Conservation (phyloP, 2,329 filamentous ascomycete species). For the Bertia moriformis region DNA sequence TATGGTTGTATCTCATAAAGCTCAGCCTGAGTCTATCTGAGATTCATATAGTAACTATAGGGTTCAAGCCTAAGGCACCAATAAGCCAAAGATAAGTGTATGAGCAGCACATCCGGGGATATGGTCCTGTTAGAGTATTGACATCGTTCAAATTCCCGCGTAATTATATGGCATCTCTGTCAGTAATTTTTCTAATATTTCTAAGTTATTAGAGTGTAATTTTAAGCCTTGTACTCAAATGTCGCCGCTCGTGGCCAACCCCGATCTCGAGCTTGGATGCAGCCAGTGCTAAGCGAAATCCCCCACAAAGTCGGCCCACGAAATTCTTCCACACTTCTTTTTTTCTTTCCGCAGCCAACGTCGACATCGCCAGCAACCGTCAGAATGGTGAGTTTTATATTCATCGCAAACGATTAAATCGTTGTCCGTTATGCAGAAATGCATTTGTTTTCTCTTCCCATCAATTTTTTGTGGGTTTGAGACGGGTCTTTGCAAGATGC, state of each 20-base stretch:
- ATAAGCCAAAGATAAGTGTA: not conserved
- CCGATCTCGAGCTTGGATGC: not conserved
- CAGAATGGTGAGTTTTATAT: constrained; percentile 1
- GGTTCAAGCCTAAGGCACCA: no score
- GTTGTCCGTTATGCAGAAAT: no score
- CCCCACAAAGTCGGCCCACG: not conserved
- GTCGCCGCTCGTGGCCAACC: constrained; percentile 1
- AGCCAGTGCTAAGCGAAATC: constrained; percentile 1
- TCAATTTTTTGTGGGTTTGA: constrained; percentile 4
- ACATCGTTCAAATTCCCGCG: no score
- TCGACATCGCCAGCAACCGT: constrained; percentile 1
- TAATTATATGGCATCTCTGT: no score
- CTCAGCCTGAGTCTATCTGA: no score
- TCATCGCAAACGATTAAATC: not conserved
- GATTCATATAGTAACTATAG: no score
- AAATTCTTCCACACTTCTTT: not conserved
- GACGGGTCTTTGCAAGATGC: constrained; percentile 91
- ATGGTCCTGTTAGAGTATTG: no score
- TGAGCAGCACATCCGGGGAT: no score
- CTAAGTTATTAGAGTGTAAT: not conserved
- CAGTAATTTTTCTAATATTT: not conserved
- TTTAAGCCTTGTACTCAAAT: not conserved
- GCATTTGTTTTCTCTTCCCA: no score
- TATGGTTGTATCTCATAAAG: no score
- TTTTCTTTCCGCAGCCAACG: not conserved